phyloP scores from a whole-genome alignment of 2,329 filamentous ascomycete species.

The Trichoderma afroharzianum region DNA sequence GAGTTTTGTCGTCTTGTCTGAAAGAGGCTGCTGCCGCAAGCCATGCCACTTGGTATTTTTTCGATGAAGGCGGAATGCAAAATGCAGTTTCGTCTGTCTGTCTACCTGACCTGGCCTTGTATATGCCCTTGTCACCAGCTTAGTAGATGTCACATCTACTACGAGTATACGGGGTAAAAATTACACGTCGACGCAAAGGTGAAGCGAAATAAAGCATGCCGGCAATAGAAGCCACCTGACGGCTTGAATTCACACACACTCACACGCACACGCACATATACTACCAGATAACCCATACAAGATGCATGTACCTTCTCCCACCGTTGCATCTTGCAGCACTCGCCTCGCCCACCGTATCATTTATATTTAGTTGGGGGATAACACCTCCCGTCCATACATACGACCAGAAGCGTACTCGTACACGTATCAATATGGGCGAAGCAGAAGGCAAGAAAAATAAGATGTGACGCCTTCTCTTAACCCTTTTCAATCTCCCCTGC shows the following conservation, averaged over 20 bases:
- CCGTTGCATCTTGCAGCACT: not conserved
- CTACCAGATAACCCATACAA: not conserved
- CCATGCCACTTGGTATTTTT: not conserved
- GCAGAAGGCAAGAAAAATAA: not conserved
- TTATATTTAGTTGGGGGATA: not conserved
- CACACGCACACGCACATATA: not conserved
- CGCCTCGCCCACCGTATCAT: not conserved
- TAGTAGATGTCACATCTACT: not conserved
- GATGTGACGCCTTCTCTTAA: not conserved
- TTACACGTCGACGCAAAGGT: not conserved
- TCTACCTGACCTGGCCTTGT: not conserved
- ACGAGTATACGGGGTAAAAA: not conserved
- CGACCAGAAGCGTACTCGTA: not conserved
- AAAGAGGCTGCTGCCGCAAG: not conserved
- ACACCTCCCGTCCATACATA: not conserved
- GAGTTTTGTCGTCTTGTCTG: conserved; percentile 8
- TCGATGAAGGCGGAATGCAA: not conserved
- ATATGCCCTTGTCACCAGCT: not conserved
- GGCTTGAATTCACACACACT: not conserved
- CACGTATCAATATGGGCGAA: too few relatives aligned
- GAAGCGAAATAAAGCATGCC: not conserved
- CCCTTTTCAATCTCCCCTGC: conserved; percentile 13
- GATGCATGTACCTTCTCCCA: not conserved
- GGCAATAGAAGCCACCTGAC: not conserved
- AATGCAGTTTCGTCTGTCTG: not conserved